Base-by-base conservation (phyloP, 2,329 filamentous ascomycete genomes). In the Pseudocercospora macadamiae region DNA sequence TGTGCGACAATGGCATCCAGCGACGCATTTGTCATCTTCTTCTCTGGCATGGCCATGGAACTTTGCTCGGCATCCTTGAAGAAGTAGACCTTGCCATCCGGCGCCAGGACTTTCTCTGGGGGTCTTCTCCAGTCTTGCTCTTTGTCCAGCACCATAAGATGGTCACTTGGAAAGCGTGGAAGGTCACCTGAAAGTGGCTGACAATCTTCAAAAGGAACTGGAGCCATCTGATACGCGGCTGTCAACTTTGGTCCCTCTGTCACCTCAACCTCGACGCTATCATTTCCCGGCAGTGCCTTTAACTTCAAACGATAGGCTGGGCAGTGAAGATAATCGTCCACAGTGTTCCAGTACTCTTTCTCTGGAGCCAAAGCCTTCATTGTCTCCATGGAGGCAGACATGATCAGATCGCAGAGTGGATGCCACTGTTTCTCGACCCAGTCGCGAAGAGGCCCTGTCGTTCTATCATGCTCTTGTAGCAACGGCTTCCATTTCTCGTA, bases 401-500 rank as follows among this genome's bases (percentile, higher is more conserved):
- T 55, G 19, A 55, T 16, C 16, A 34, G 12, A n/a, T 48, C 32
- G 45, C 42, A 48, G 6, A 56, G 54, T 12, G 19, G 9, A 21
- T 32, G 32, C 54, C 54, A 56, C 16, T 26, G 44, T 6, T 49
- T 21, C 14, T 36, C 19, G 7, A 16, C 21, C 6, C n/a, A 32
- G 18, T 42, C 25, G 28, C 14, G 37, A 19, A 25, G 16, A 18
- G 28, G n/a, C 23, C 19, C 42, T 19, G 14, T 42, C 18, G 28
- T 16, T 4, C 30, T 25, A 18, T 25, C 12, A 1, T 19, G 6
- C 30, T 57, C 54, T 8, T 34, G 26, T 10, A 61, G 16, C n/a
- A 57, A 23, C 19, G 54, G 58, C 34, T 34, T 57, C 54, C 58
- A 61, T 7, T 49, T 16, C 9, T 54, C 30, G 26, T 61, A 57